Evolutionary conservation across 768 basidiomycete species (phyloP).

Genomic region (Lactarius deliciosus): DNA sequence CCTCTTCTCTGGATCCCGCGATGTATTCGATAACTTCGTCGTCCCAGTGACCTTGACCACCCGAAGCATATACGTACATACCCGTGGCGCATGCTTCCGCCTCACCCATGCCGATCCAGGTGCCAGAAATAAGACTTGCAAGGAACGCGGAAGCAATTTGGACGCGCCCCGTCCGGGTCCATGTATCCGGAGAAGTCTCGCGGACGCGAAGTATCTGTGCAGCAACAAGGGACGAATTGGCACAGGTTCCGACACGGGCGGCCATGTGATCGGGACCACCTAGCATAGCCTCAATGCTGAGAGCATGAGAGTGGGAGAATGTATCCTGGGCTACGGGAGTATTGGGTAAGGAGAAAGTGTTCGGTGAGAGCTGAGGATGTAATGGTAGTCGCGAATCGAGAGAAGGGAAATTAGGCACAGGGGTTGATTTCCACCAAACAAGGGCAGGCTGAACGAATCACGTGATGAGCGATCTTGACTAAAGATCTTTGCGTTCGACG

Average conservation of each 20-base stretch:
- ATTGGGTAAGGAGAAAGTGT: conserved; percentile 69
- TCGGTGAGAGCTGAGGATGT: conserved; percentile 64
- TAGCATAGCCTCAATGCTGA: conserved; percentile 70
- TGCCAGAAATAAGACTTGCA: conserved; percentile 66
- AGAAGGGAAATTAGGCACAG: conserved; percentile 68
- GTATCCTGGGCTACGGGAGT: conserved; percentile 77
- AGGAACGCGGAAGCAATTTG: conserved; percentile 78
- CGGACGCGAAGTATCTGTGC: conserved; percentile 77
- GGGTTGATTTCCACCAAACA: conserved; percentile 85
- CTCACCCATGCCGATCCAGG: conserved; percentile 70
- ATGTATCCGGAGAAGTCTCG: conserved; percentile 80
- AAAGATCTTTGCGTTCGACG: conserved; percentile 8
- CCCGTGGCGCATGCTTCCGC: conserved; percentile 78
- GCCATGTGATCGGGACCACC: conserved; percentile 81
- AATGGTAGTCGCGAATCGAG: conserved; percentile 71
- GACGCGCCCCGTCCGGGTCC: conserved; percentile 72
- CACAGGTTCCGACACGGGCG: conserved; percentile 69
- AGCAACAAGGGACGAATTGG: conserved; percentile 65
- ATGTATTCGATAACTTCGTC: conserved; percentile 75
- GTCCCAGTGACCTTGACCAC: conserved; percentile 67
- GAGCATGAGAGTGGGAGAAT: conserved; percentile 75
- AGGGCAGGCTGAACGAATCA: conserved; percentile 53
- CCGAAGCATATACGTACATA: conserved; percentile 60
- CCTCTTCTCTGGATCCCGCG: conserved; percentile 73
- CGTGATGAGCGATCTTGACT: conserved; percentile 18